Base-by-base conservation (phyloP, 1,284 basidiomycete species). In the Hortiboletus rubellus region DNA sequence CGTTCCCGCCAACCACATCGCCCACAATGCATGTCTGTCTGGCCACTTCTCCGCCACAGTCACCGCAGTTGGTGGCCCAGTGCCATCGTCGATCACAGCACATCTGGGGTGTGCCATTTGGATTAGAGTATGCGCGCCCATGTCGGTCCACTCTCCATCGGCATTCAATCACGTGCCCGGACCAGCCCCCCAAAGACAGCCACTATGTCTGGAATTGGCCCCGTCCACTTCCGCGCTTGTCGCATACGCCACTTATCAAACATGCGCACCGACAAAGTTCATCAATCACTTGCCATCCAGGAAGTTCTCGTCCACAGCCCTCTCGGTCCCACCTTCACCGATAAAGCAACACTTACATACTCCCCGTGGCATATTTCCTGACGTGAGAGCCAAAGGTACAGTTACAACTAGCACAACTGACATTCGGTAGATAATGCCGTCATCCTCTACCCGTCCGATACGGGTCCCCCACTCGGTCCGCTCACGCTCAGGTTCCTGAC, bases 401-500 rank as follows among this genome's bases (percentile, higher is more conserved):
- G 55, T 59, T 56, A 68, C 62, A 69, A 33, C 40, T 36, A 57
- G 22, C 46, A 50, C 40, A 40, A 27, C 40, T 43, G 31, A 36
- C 17, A 44, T 54, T 48, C 49, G 22, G 38, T 59, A 55, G 50
- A 50, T 46, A n/a, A 49, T 68, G 66, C 64, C 71, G 66, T 72
- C 59, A 68, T 53, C 34, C 47, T 6, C 15, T 40, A 41, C 14
- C 58, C 66, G 10, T 72, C 68, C 57, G 60, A 58, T 50, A 62
- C 59, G 14, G 63, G 60, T 5, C 40, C 61, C 46, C 59, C 50
- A 22, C 65, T 63, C 18, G 59, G 53, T 17, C 73, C 78, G 58
- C 74, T 75, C 37, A 72, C 65, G 57, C 79, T 81, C 66, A 75
- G 51, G 55, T 79, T 71, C 67, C 80, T 76, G 50, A 69, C 76